phyloP scores from a whole-genome alignment of 163 green algal genomes.

The Coccomyxa subellipsoidea region DNA sequence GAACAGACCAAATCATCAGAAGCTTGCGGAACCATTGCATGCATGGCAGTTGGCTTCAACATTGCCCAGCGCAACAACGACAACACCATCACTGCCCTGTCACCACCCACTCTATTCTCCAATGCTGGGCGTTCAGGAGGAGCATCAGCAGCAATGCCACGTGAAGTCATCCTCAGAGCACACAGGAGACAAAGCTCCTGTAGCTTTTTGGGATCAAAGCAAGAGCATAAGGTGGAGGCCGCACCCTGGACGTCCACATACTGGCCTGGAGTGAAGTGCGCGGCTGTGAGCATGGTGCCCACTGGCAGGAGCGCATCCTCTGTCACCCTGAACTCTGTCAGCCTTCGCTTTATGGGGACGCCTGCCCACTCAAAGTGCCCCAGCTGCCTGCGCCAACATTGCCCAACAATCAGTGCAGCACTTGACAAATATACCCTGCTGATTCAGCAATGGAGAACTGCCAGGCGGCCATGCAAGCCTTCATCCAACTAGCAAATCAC shows the following conservation, averaged over 20 bases:
- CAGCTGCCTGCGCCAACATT: slow-evolving; percentile 24
- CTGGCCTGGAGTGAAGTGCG: slow-evolving; percentile 92
- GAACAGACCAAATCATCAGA: too few relatives aligned
- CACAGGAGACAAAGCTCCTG: too few relatives aligned
- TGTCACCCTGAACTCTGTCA: slow-evolving; percentile 74
- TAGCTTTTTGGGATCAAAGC: not conserved
- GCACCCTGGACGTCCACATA: slow-evolving; percentile 78
- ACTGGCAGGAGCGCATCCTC: slow-evolving; percentile 81
- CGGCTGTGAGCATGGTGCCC: slow-evolving; percentile 70
- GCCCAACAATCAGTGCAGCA: too few relatives aligned
- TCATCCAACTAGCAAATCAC: not conserved
- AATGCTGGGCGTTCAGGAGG: too few relatives aligned
- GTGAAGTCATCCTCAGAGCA: too few relatives aligned
- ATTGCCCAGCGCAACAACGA: too few relatives aligned
- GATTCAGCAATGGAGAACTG: not conserved
- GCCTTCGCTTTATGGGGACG: slow-evolving; percentile 75
- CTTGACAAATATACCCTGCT: not conserved
- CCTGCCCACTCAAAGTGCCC: slow-evolving; percentile 49
- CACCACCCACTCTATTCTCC: too few relatives aligned
- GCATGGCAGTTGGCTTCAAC: too few relatives aligned
- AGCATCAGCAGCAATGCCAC: too few relatives aligned
- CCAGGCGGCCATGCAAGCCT: not conserved
- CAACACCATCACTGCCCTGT: too few relatives aligned
- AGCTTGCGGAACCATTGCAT: too few relatives aligned
- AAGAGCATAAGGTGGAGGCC: not conserved